phyloP scores from a whole-genome alignment of 2,329 filamentous ascomycete species.

The Canariomyces notabilis region DNA sequence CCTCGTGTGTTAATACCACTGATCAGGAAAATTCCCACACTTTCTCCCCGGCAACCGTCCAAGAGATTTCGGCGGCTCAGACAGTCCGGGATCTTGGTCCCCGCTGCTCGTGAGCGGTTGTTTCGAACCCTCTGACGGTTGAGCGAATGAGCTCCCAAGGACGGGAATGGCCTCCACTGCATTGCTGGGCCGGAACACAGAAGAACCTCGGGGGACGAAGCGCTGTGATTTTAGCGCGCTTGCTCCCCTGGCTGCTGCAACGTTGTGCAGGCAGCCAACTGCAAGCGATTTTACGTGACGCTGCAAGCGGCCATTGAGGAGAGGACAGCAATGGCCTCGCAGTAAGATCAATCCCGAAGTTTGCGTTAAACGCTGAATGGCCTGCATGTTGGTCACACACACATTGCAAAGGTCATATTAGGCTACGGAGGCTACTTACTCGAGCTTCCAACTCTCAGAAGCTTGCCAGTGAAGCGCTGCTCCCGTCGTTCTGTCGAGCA shows the following conservation, averaged over 20 bases:
- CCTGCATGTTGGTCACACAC: no score
- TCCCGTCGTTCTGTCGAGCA: not conserved
- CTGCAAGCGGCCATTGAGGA: slow-evolving; percentile 11
- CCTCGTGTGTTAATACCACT: not conserved
- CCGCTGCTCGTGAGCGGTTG: not conserved
- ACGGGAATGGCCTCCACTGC: not conserved
- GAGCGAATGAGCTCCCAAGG: not conserved
- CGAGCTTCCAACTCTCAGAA: no score
- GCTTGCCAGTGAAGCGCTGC: not conserved
- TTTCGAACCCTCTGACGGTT: not conserved
- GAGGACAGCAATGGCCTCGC: slow-evolving; percentile 4
- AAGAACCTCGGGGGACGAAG: slow-evolving; percentile 2
- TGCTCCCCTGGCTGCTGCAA: not conserved
- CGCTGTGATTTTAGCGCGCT: slow-evolving; percentile 7
- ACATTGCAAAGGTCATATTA: no score
- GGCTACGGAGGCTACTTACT: no score
- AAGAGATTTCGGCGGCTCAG: not conserved
- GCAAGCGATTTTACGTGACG: not conserved
- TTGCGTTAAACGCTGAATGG: not conserved
- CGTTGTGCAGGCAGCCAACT: not conserved
- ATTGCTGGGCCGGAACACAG: not conserved
- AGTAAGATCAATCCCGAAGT: not conserved
- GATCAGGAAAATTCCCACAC: not conserved
- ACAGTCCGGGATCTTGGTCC: not conserved
- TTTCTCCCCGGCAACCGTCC: slow-evolving; percentile 4